phyloP scores from a whole-genome alignment of 768 basidiomycete species.

The Boletus subparvulus region DNA sequence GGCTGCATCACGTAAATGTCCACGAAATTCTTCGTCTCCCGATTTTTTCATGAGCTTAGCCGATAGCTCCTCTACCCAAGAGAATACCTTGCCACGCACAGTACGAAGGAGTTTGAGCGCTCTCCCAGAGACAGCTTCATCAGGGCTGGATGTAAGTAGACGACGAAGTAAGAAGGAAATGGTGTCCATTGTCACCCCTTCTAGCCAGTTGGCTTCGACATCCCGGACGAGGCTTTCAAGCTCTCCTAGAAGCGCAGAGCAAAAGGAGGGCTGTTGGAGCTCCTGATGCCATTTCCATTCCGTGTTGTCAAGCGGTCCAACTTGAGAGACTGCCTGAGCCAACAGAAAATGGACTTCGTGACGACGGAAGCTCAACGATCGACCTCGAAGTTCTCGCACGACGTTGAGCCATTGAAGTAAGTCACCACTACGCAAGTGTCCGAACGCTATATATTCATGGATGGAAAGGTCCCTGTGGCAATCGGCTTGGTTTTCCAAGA shows the following conservation, averaged over 20 bases:
- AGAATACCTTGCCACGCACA: constrained; percentile 31
- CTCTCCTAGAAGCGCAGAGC: constrained; percentile 37
- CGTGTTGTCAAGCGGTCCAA: constrained; percentile 29
- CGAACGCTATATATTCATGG: constrained; percentile 47
- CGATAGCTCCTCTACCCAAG: constrained; percentile 38
- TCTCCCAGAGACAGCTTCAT: constrained; percentile 10
- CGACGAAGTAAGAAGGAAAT: constrained; percentile 37
- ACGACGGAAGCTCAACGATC: constrained; percentile 37
- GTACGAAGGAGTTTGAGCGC: constrained; percentile 31
- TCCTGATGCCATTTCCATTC: constrained; percentile 42
- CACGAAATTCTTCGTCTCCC: constrained; percentile 15
- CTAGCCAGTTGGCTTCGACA: constrained; percentile 44
- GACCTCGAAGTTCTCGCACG: constrained; percentile 40
- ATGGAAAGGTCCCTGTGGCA: constrained; percentile 41
- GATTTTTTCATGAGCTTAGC: constrained; percentile 16
- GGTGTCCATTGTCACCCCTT: constrained; percentile 32
- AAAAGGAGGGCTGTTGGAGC: constrained; percentile 34
- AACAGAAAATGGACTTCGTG: constrained; percentile 43
- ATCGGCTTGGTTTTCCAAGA: constrained; percentile 41
- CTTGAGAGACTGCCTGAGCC: constrained; percentile 44
- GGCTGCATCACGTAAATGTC: constrained; percentile 37
- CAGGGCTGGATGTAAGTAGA: constrained; percentile 31
- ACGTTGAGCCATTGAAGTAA: constrained; percentile 53
- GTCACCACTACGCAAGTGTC: constrained; percentile 42
- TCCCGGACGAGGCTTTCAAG: constrained; percentile 36